Evolutionary conservation across 768 basidiomycete species (phyloP).

Genomic region (Collybia sordida): DNA sequence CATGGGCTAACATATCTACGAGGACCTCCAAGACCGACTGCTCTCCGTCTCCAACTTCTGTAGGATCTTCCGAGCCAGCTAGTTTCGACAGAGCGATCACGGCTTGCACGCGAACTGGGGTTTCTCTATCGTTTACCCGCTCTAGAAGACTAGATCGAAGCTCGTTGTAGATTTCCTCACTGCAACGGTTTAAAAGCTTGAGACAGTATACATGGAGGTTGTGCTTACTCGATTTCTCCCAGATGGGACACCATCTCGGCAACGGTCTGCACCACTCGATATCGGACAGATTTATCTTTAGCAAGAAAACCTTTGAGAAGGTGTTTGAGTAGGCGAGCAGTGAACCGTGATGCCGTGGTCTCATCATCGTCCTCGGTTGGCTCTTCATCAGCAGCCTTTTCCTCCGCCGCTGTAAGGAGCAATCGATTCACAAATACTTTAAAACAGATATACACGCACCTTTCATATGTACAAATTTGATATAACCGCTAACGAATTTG

Average conservation of each 20-base stretch:
- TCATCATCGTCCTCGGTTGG: constrained; percentile 52
- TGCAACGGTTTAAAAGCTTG: constrained; percentile 26
- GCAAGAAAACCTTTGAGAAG: constrained; percentile 77
- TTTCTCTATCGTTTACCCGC: constrained; percentile 79
- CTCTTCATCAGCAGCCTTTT: constrained; percentile 38
- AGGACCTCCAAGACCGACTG: constrained; percentile 58
- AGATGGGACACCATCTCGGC: constrained; percentile 79
- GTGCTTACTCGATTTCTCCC: constrained; percentile 81
- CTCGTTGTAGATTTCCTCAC: constrained; percentile 70
- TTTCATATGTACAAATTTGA: constrained; percentile 73
- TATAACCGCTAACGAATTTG: constrained; percentile 82
- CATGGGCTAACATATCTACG: constrained; percentile 64
- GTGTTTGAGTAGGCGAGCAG: constrained; percentile 59
- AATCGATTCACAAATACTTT: neutral
- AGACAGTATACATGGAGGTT: neutral
- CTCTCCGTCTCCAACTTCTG: constrained; percentile 51
- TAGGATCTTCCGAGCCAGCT: constrained; percentile 63
- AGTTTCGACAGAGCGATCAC: constrained; percentile 79
- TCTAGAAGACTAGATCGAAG: constrained; percentile 68
- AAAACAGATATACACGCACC: constrained; percentile 39
- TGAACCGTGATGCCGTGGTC: constrained; percentile 67
- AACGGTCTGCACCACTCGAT: constrained; percentile 73
- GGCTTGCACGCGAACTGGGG: constrained; percentile 73
- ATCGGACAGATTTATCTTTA: constrained; percentile 87
- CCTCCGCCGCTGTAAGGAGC: constrained; percentile 33